Evolutionary conservation across 495 filamentous ascomycete species (phyloP).

Genomic region (Sordaria brevicollis): DNA sequence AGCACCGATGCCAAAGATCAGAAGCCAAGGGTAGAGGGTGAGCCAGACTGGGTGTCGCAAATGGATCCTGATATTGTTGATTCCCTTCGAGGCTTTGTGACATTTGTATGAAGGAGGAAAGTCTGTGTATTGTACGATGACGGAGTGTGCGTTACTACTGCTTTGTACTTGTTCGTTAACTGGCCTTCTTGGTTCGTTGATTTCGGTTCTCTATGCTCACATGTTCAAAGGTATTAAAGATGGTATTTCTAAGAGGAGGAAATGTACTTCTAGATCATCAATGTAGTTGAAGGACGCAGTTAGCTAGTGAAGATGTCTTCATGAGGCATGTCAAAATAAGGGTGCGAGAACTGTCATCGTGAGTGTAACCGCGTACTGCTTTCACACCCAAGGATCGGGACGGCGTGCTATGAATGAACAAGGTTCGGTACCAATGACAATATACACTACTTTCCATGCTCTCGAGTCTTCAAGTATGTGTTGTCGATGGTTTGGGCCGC

Average conservation of each 20-base stretch:
- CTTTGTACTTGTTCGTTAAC: background rate
- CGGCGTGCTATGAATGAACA: background rate
- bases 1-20: background rate
- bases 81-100: constrained; percentile 37
- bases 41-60: constrained; percentile 38
- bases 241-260: background rate
- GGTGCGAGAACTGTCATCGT: background rate
- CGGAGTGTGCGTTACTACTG: background rate
- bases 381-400: background rate
- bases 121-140: background rate
- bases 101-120: constrained; percentile 29
- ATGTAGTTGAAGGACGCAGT: background rate
- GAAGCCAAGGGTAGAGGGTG: constrained; percentile 4
- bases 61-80: constrained; percentile 39
- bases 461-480: background rate
- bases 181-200: background rate
- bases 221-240: background rate
- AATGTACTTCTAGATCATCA: background rate
- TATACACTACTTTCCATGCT: background rate
- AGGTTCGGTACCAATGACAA: background rate
- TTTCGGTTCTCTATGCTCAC: background rate
- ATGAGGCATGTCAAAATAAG: background rate
- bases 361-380: background rate
- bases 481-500: background rate
- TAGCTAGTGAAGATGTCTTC: background rate